Base-by-base conservation (phyloP, 2,329 filamentous ascomycete genomes). In the Pseudogymnoascus sp. region DNA sequence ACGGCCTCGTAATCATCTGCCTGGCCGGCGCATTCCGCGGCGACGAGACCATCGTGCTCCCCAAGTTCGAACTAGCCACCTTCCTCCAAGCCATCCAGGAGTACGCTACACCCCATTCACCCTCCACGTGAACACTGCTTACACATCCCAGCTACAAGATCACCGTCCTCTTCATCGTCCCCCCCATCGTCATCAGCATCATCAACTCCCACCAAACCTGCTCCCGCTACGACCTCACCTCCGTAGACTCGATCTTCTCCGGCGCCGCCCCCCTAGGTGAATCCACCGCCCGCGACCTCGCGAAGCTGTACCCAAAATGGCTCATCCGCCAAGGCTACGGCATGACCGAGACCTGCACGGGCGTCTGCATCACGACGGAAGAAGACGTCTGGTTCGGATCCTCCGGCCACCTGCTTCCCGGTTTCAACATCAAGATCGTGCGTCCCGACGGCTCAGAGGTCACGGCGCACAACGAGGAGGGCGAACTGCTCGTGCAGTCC, bases 171-270 rank as follows among this genome's bases (percentile, higher is more conserved):
- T 87, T 39, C 45, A 59, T 36, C 27, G 87, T 92, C 0, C 91
- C 91, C 5, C 90, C 91, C 0, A 92, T 95, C 69, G 85, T 95
- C 63, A 89, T 95, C 64, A 80, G 84, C 64, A 82, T 95, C 78
- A 78, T 88, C 25, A 89, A 88, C 65, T 86, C 84, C 67, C 79
- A 80, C 45, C 75, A 83, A 0, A 66, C 82, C 0, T 82, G 85
- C 66, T 77, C 81, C 18, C 84, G 88, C 64, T 92, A 86, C 71
- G 87, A 94, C 68, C 76, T 95, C 1, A 87, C 82, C 67, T 87
- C 83, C 58, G 85, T 93, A 0, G 77, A 76, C 6, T 73, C 77
- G 1, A 73, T 91, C 9, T 90, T 88, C 71, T 89, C 87, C 0
- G 91, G 90, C 2, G 91, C 90, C 0, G 90, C 91, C 3, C 90